Evolutionary conservation across 257 asterid species (phyloP), one percentile per base, ranked within the genome.

Genomic region (Plantago major): DNA sequence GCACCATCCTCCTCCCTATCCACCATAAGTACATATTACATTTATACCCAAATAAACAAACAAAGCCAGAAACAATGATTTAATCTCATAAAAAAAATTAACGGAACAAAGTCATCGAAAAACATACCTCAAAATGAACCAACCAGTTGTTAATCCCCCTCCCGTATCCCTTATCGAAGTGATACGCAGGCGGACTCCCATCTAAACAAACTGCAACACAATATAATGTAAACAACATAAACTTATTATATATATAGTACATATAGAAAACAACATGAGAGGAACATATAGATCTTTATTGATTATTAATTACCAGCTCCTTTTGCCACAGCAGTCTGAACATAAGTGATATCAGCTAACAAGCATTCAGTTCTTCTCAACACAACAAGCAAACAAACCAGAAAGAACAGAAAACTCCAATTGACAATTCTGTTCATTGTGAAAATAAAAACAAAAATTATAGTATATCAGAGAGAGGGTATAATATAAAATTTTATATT

Each of bases 1-100:
- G 81, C 98, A 88, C 98, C 98, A 91, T 54, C 85, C 97, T 68
- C 98, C 98, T 75, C 97, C 98, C 98, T 91, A 71, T 22, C 26
- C 26, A 22, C 26, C 26, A 22, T 22, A 22, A 22, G 2, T 22
- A 22, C 2, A 22, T 22, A 2, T 22, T 22, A 22, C 26, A 22
- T 22, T 22, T 22, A 22, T 22, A 22, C 26, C 26, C 26, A 22
- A 22, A 22, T n/a, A 22, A 22, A 22, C 26, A 22, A 22, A 22
- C 26, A 1, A 49, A 7, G 11, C 5, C 14, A 52, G 3, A 52
- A 52, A 7, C 6, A 22, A 52, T 33, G 7, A n/a, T n/a, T n/a
- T n/a, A 17, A 50, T 50, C 18, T 33, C 40, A 1, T 33, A 5
- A 33, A 33, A 4, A 0, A 3, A 33, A 1, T 33, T 2, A 4